Percentiles rank a stretch among this genome's conserved stretches.
phyloP scores from a whole-genome alignment of 495 filamentous ascomycete genomes.

The Aspergillus campestris region DNA sequence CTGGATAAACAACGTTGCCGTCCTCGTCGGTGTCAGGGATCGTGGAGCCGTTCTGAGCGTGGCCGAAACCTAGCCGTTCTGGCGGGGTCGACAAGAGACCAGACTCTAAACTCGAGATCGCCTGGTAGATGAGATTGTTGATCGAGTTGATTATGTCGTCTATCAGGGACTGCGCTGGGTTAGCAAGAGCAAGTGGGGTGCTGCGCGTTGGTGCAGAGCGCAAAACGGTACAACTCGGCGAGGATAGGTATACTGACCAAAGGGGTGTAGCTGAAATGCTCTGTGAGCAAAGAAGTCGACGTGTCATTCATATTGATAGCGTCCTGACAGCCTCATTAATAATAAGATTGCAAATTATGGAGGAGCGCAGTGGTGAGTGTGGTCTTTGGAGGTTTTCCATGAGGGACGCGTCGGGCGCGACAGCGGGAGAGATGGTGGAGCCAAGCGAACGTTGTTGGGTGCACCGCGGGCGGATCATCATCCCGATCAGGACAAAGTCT shows the following conservation, averaged over 20 bases:
- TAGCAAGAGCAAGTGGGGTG: conserved; percentile 5
- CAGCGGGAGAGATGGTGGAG: not conserved
- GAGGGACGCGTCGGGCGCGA: conserved; percentile 15
- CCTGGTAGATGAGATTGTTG: conserved; percentile 80
- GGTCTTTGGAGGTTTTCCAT: not conserved
- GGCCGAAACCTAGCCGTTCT: conserved; percentile 63
- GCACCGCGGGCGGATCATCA: too few relatives aligned
- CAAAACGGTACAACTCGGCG: not conserved
- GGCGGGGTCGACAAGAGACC: conserved; percentile 67
- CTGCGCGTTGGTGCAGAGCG: conserved; percentile 11
- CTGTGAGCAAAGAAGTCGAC: conserved; percentile 72
- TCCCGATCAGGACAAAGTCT: too few relatives aligned
- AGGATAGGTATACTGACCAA: conserved; percentile 48
- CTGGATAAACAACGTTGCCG: conserved; percentile 44
- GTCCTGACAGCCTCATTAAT: not conserved
- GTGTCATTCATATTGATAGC: conserved; percentile 35
- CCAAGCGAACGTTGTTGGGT: not conserved
- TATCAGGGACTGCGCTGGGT: conserved; percentile 61
- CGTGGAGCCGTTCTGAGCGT: conserved; percentile 32
- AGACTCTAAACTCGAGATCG: conserved; percentile 73
- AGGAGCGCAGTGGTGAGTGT: too few relatives aligned
- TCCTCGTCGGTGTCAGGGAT: conserved; percentile 47
- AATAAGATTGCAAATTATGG: not conserved
- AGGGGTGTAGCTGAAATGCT: conserved; percentile 92
- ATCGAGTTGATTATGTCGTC: conserved; percentile 97